phyloP scores from a whole-genome alignment of 2,329 filamentous ascomycete species.

The Thielaviopsis cerberus region DNA sequence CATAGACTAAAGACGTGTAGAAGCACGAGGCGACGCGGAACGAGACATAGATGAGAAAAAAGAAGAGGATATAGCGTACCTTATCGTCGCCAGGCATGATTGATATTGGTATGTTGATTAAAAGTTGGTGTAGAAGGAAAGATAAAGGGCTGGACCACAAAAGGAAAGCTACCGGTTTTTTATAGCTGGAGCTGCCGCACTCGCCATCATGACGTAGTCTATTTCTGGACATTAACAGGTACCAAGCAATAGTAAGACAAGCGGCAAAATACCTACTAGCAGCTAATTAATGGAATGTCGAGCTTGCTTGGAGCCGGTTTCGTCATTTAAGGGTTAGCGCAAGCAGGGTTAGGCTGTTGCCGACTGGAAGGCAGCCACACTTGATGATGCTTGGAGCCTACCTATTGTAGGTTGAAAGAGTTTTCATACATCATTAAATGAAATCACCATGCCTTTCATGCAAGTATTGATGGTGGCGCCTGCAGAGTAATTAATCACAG shows the following conservation, averaged over 20 bases:
- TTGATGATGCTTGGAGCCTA: neutral
- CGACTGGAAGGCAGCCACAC: neutral
- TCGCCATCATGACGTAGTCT: neutral
- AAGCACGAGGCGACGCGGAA: conserved; percentile 2
- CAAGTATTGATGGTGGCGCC: no score
- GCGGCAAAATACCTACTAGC: neutral
- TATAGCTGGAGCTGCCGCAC: neutral
- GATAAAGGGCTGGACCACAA: neutral
- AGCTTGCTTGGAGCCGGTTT: neutral
- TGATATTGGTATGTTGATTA: neutral
- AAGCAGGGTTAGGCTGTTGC: neutral
- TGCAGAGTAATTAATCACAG: no score
- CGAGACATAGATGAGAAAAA: conserved; percentile 7
- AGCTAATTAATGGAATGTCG: neutral
- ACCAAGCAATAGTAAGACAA: neutral
- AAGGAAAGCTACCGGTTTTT: neutral
- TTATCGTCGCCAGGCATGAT: conserved; percentile 9
- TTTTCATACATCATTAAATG: no score
- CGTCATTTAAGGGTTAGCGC: neutral
- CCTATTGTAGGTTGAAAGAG: no score
- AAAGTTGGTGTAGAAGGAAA: neutral
- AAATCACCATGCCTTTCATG: no score
- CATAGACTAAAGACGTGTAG: conserved; percentile 3
- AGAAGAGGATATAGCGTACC: conserved; percentile 10
- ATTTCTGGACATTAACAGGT: neutral